Percentiles rank a stretch among this genome's conserved stretches.
These are phyloP conservation scores for Solanum sejunctum DNA, from an alignment of 257 asterid species.

Conservation along the genomic window DNA sequence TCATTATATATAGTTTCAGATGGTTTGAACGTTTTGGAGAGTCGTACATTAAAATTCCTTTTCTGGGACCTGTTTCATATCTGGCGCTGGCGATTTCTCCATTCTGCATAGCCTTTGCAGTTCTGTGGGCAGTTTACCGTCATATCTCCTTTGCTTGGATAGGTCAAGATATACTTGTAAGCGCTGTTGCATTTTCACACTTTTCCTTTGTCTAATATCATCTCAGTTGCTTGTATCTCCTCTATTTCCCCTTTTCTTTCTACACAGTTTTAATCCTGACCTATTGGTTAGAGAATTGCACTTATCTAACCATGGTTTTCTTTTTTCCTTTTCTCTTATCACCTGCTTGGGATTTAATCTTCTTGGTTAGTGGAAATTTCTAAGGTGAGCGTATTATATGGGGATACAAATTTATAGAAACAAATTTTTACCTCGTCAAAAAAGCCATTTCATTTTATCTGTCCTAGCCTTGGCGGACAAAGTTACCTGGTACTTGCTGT, in stretches of 20 bases:
- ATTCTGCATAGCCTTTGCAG: constrained; percentile 82
- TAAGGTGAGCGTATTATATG: not conserved
- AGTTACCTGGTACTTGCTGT: not conserved
- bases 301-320: not conserved
- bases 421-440: not conserved
- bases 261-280: not conserved
- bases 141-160: constrained; percentile 84
- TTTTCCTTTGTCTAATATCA: not conserved
- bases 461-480: not conserved
- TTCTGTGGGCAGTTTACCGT: constrained; percentile 82
- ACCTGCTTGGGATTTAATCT: not conserved
- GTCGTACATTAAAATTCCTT: constrained; percentile 61
- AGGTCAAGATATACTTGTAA: constrained; percentile 98
- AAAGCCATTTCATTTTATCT: not conserved
- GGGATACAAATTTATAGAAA: not conserved
- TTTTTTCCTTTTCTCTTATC: not conserved
- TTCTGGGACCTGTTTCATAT: constrained; percentile 75
- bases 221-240: not conserved
- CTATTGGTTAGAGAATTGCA: not conserved
- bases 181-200: not conserved
- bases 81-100: constrained; percentile 82
- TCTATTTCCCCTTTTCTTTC: not conserved
- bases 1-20: constrained; percentile 69
- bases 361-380: not conserved
- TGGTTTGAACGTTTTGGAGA: constrained; percentile 66